These are phyloP conservation scores for Eucalyptus shirleyi DNA, from an alignment of 345 rosid species.

Conservation along the genomic window DNA sequence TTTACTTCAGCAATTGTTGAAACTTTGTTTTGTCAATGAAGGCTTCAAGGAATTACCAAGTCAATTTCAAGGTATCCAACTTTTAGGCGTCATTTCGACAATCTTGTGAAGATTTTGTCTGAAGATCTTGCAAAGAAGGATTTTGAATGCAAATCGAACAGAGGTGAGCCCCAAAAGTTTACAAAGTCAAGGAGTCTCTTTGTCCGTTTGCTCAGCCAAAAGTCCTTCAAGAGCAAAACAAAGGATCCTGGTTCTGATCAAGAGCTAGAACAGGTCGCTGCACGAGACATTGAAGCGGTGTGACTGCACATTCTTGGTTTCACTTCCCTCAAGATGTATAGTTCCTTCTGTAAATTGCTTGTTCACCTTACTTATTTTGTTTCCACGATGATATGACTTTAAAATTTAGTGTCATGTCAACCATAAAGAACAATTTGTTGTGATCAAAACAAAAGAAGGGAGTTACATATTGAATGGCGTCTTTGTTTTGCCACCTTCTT, in stretches of 20 bases:
- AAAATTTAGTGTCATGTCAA: background rate
- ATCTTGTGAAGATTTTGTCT: conserved; percentile 42
- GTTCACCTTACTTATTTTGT: background rate
- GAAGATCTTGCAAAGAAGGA: conserved; percentile 53
- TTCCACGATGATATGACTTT: background rate
- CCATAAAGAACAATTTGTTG: background rate
- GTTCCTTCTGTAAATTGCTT: background rate
- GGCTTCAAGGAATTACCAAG: conserved; percentile 85
- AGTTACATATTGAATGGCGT: background rate
- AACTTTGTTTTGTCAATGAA: background rate
- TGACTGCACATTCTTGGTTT: background rate
- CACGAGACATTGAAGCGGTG: conserved; percentile 24
- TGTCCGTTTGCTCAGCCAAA: conserved; percentile 40
- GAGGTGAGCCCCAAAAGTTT: conserved; percentile 8
- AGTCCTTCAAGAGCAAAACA: conserved; percentile 42
- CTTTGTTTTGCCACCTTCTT: background rate
- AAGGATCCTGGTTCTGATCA: conserved; percentile 39
- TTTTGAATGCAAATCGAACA: background rate
- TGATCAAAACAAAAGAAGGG: background rate
- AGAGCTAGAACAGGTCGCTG: conserved; percentile 14
- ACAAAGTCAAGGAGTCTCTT: conserved; percentile 47
- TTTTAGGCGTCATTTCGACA: conserved; percentile 47
- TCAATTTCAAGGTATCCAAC: conserved; percentile 89
- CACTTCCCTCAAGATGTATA: background rate
- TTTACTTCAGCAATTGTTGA: background rate